Conservation (phyloP, 2,329 filamentous ascomycete genomes). For the Pseudogymnoascus pannorum region DNA sequence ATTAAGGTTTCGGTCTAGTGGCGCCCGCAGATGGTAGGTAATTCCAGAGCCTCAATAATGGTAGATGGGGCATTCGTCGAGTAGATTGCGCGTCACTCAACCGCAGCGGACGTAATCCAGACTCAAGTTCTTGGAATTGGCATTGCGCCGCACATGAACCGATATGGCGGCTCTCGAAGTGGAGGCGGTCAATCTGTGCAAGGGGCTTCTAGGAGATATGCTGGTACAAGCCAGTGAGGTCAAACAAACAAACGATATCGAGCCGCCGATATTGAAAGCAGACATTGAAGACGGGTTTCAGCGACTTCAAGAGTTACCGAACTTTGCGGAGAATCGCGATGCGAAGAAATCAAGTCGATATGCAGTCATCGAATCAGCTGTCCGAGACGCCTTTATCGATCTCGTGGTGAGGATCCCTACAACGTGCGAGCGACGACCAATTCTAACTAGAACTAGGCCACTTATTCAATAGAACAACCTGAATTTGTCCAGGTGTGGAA, state of each 20-base stretch:
- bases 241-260: conserved; percentile 56
- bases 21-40: not conserved
- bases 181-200: conserved; percentile 46
- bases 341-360: conserved; percentile 46
- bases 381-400: conserved; percentile 70
- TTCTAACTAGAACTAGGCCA: conserved; percentile 49
- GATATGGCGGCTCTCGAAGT: conserved; percentile 48
- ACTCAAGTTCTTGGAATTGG: not conserved
- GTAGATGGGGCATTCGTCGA: not conserved
- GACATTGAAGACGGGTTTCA: conserved; percentile 49
- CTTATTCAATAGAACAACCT: conserved; percentile 67
- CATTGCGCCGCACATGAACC: conserved; percentile 3
- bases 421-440: conserved; percentile 21
- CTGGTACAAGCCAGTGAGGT: conserved; percentile 50
- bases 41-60: conserved; percentile 8
- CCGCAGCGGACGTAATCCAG: not conserved
- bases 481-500: conserved; percentile 86
- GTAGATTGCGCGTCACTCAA: not conserved
- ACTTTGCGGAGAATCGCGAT: conserved; percentile 21
- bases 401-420: conserved; percentile 55
- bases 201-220: conserved; percentile 47
- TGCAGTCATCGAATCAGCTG: conserved; percentile 74
- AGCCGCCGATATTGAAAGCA: conserved; percentile 66
- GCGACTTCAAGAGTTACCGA: conserved; percentile 38
- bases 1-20: conserved; percentile 6